Conservation (phyloP, 441 rosid genomes). For the Capsella rubella region DNA sequence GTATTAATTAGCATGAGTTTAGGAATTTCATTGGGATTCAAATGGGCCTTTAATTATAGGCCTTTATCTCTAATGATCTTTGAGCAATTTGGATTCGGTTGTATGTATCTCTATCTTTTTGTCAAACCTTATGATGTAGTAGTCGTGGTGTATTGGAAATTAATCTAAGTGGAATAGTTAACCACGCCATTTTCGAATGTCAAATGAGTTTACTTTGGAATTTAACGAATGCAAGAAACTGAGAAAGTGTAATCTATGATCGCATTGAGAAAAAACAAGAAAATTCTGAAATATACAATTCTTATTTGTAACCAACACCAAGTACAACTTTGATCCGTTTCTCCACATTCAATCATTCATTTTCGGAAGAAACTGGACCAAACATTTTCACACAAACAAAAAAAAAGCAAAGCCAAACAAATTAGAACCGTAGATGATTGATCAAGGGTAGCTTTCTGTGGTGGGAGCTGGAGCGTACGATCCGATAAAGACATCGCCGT, state of each 20-base stretch:
- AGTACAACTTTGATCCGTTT: conserved; percentile 9
- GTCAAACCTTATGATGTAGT: too few species aligned
- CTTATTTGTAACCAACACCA: conserved; percentile 25
- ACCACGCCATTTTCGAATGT: background rate
- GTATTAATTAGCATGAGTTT: background rate
- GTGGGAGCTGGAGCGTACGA: conserved; percentile 55
- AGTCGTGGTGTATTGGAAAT: too few species aligned
- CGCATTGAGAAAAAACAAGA: background rate
- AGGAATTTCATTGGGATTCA: background rate
- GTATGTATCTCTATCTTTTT: too few species aligned
- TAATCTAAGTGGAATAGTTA: too few species aligned
- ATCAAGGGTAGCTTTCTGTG: conserved; percentile 41
- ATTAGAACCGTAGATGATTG: background rate
- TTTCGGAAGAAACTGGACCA: conserved; percentile 30
- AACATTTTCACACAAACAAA: conserved; percentile 13
- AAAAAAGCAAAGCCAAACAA: conserved; percentile 3
- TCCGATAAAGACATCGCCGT: conserved; percentile 75
- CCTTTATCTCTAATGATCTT: background rate
- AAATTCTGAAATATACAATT: conserved; percentile 1
- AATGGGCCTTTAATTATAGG: background rate
- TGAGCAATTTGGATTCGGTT: background rate
- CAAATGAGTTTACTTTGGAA: background rate
- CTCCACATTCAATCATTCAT: conserved; percentile 8
- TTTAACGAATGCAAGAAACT: background rate
- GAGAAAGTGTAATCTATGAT: background rate